phyloP scores from a whole-genome alignment of 1,139 yeast species.

The Suhomyces terraborum region DNA sequence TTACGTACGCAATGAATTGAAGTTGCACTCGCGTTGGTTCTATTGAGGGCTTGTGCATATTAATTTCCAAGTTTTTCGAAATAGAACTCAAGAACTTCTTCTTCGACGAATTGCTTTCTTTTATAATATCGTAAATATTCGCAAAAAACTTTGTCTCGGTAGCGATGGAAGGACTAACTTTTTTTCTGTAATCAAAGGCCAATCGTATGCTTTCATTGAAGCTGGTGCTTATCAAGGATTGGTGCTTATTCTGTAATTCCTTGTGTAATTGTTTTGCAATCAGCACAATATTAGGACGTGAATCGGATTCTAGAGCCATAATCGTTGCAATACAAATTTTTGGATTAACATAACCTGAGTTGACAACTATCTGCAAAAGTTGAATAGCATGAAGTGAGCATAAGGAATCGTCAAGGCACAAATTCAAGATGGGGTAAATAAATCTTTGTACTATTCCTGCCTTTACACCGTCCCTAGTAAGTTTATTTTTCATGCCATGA shows the following conservation, averaged over 20 bases:
- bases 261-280: slow-evolving; percentile 56
- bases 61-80: slow-evolving; percentile 26
- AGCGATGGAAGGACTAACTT: slow-evolving; percentile 24
- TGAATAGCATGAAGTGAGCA: slow-evolving; percentile 52
- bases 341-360: slow-evolving; percentile 75
- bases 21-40: not conserved
- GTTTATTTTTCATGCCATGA: slow-evolving; percentile 50
- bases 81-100: slow-evolving; percentile 45
- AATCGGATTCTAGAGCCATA: slow-evolving; percentile 67
- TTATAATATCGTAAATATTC: slow-evolving; percentile 46
- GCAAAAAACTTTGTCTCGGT: slow-evolving; percentile 25
- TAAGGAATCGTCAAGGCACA: slow-evolving; percentile 51
- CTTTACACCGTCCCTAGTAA: slow-evolving; percentile 68
- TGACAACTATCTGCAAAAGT: slow-evolving; percentile 56
- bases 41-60: slow-evolving; percentile 11
- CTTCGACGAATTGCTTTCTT: slow-evolving; percentile 43
- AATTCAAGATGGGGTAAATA: slow-evolving; percentile 45
- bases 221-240: slow-evolving; percentile 66
- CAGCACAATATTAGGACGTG: slow-evolving; percentile 40
- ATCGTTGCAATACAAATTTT: slow-evolving; percentile 66
- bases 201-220: slow-evolving; percentile 64
- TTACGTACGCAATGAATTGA: not conserved
- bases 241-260: slow-evolving; percentile 63
- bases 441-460: slow-evolving; percentile 71
- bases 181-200: slow-evolving; percentile 50